Evolutionary conservation across 139 green algal species (phyloP).

Genomic region (Helicosporidium sp.): DNA sequence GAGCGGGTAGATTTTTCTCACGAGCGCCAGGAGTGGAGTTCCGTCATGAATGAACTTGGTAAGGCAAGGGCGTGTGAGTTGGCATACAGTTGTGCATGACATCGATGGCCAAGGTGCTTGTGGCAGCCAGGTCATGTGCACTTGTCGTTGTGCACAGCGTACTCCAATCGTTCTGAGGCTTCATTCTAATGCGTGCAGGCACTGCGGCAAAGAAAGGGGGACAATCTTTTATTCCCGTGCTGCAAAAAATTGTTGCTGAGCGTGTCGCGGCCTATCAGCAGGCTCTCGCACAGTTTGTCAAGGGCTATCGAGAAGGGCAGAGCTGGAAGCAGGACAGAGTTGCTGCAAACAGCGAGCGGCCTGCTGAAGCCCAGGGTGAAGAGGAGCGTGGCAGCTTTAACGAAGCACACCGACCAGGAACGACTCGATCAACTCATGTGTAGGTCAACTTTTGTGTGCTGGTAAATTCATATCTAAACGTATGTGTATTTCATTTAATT

Average conservation of each 20-base stretch:
- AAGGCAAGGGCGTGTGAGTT: background rate
- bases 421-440: no score
- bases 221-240: no score
- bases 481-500: no score
- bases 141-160: no score
- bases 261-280: constrained; percentile 21
- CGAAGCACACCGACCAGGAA: no score
- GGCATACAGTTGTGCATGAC: background rate
- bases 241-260: constrained; percentile 25
- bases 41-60: no score
- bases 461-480: no score
- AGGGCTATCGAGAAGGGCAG: constrained; percentile 30
- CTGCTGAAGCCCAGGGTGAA: no score
- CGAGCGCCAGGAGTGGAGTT: no score
- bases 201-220: constrained; percentile 11
- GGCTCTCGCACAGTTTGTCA: constrained; percentile 26
- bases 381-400: no score
- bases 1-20: no score
- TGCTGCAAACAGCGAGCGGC: constrained; percentile 4
- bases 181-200: background rate
- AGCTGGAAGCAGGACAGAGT: constrained; percentile 3
- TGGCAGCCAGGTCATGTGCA: background rate
- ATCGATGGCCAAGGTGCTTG: background rate
- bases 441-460: no score
- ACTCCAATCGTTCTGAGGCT: background rate